Base-by-base conservation (phyloP, 2,329 filamentous ascomycete species). In the Delphinella strobiligena region DNA sequence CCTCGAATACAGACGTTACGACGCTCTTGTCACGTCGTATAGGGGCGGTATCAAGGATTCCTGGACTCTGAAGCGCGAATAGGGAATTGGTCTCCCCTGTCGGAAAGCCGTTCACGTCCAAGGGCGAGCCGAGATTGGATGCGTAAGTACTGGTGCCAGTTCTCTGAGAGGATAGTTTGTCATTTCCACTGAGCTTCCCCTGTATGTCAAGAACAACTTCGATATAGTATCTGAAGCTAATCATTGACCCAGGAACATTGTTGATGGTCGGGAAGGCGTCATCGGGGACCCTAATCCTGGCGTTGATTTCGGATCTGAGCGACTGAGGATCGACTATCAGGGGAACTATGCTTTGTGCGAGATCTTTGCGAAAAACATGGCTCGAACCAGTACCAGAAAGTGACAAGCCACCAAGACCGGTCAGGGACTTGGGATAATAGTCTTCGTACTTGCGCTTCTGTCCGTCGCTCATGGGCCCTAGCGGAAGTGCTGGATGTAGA, bases 131-230 rank as follows among this genome's bases (percentile, higher is more conserved):
- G 11, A 35, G 32, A 16, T 44, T 41, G 8, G 42, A 34, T 5
- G 44, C 41, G 32, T 40, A 44, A n/a, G n/a, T n/a, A n/a, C n/a
- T n/a, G 12, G 22, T 27, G 12, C 7, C 22, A 7, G 22, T 27
- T 12, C 22, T 27, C 7, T 7, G 22, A 27, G 22, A 27, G 22
- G 12, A 27, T 7, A 27, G 12, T 31, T 78, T 72, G 51, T 86
- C 80, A 46, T 86, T 77, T n/a, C 75, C 76, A 2, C 80, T 75
- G 31, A 95, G 64, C 55, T 86, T 91, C 29, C 89, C 89, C 34
- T 91, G 88, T 0, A 96, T 70, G 55, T 98, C 91, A 16, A 95
- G 76, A 19, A 96, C 80, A 2, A 95, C 84, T 59, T 98, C 91
- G 15, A 95, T 73, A 49, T 88, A 84, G 54, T 98, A 96, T 49